These are phyloP conservation scores for Vitis labrusca DNA, from an alignment of 164 flowering plant species.

Conservation along the genomic window DNA sequence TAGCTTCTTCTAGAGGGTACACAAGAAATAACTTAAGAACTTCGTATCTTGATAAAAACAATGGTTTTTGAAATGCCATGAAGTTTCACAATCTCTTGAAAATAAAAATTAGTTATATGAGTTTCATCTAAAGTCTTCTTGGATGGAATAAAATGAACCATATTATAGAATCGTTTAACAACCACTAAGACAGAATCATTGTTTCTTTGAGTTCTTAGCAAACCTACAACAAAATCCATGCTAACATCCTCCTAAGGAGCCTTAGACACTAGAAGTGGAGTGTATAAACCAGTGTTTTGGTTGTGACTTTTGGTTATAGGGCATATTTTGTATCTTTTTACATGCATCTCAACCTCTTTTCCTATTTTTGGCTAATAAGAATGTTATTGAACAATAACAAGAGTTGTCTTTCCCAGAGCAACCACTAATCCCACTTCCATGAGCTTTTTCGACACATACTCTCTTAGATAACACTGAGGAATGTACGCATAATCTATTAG, in stretches of 20 bases:
- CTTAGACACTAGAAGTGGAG: neutral
- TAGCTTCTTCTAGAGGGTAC: neutral
- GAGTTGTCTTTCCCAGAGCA: neutral
- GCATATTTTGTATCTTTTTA: neutral
- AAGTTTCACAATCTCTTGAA: neutral
- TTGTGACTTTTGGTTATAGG: neutral
- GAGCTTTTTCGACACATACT: neutral
- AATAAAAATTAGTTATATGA: neutral
- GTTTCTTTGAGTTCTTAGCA: neutral
- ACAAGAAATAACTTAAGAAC: constrained; percentile 1
- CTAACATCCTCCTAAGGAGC: constrained; percentile 10
- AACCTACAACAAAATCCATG: constrained; percentile 3
- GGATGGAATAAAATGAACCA: constrained; percentile 2
- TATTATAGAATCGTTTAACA: neutral
- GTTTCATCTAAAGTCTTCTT: neutral
- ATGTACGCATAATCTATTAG: neutral
- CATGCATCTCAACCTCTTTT: neutral
- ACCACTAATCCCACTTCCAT: neutral
- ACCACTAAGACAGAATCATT: constrained; percentile 7
- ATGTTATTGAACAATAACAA: too few species aligned
- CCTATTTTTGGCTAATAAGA: constrained; percentile 2
- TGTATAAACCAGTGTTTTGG: neutral
- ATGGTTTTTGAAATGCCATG: neutral
- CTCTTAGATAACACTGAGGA: neutral
- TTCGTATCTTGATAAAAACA: too few species aligned